Base-by-base conservation (phyloP, 441 rosid genomes). In the Gossypium davidsonii region DNA sequence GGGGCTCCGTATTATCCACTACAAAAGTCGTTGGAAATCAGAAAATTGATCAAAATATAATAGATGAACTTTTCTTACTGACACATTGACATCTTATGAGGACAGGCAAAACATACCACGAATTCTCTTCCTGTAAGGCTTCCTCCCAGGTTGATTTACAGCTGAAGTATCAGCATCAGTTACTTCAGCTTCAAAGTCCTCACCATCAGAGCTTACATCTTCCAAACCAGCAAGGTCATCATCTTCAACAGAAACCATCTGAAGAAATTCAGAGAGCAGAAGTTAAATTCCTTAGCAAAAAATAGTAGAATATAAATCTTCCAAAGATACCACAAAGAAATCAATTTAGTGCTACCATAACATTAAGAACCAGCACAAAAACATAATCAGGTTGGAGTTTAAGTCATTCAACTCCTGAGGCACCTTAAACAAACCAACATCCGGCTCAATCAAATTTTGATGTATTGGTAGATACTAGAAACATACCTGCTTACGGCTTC, bases 191-290 rank as follows among this genome's bases (percentile, higher is more conserved):
- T 96, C 99, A 74, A 88, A 96, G 75, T 96, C 97, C 85, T 91
- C 99, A 2, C 89, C 94, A 62, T 96, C 98, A 44, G 96, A 87
- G 79, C 99, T 93, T 66, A 90, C 90, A 84, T 90, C 99, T 88
- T 96, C 96, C 81, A 93, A 71, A 78, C 99, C 99, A 76, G 99
- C 99, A 78, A 96, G 97, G 80, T 96, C 98, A 81, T 96, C 99
- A 6, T 96, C 99, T 80, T 96, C 98, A 72, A 93, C 90, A 76
- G 99, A 96, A 53, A 89, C 94, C 97, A 96, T 87, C 99, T 96
- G 55, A 21, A 65, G 83, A 67, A 72, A 21, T 69, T 66, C 73
- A 64, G 80, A 74, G 15, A 28, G 18, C 58, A 61, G 56, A 48
- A 64, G 42, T 63, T 31, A 34, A 34, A 63, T 20, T 10, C 65